Evolutionary conservation across 306 rosid genomes (phyloP), one percentile per base, ranked within the genome.

Genomic region (Parietaria judaica): DNA sequence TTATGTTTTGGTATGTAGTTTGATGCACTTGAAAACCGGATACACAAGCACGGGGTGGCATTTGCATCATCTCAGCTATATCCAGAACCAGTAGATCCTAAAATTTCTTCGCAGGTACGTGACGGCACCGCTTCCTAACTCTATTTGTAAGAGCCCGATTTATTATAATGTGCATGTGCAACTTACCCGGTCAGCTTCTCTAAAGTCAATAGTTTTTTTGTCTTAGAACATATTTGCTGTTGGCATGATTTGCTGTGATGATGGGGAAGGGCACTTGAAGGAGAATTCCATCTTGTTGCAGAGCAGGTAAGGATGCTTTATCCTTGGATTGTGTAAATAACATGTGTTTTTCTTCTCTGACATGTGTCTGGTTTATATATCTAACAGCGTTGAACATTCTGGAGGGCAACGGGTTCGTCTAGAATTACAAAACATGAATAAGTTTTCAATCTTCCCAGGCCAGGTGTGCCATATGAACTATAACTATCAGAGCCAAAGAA

Each of bases 401-500:
- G 95, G 94, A 73, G 99, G 99, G 56, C 94, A 88, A 74, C 78
- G 79, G 53, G 84, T 92, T 71, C 99, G 95, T 68, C 70, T 92
- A 51, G 99, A 92, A 63, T 81, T 92, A 65, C 88, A 80, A 64
- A 68, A 65, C 41, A 60, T 86, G 76, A 78, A 78, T 72, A 83
- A 83, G 16, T 88, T 66, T 86, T 92, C 99, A 68, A 71, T 88
- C 73, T 92, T 92, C 65, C 99, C 96, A 14, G 99, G 96, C 75
- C 99, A 92, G 96, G 99, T 91, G 64, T 55, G 74, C 51, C 64
- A 68, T 14, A 48, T 44, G 56, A 69, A 45, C 57, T 46, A 8
- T 36, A 59, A 23, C 54, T 44, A 67, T 58, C 60, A 60, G 62
- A 41, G 46, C 36, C 68, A 23, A 41, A 52, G 57, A 57, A n/a